Percentiles rank a stretch among this genome's conserved stretches.
Evolutionary conservation across 163 green algal genomes (phyloP).

Genomic region (Scenedesmus sp.): DNA sequence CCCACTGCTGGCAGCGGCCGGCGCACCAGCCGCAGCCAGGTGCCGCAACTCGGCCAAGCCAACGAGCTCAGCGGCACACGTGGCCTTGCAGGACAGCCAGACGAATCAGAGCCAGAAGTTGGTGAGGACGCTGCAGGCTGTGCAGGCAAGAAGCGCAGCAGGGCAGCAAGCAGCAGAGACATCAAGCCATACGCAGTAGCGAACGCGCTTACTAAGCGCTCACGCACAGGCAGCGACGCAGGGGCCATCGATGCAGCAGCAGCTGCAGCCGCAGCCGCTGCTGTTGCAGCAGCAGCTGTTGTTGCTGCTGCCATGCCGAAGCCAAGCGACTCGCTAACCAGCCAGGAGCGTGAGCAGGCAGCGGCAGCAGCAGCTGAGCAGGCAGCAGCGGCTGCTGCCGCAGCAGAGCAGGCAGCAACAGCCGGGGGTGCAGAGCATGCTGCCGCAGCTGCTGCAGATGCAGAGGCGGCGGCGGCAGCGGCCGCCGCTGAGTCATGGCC

Average conservation of each 20-base stretch:
- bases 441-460: background rate
- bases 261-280: background rate
- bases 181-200: background rate
- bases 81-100: background rate
- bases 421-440: background rate
- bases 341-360: background rate
- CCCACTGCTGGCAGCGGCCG: background rate
- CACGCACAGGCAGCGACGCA: background rate
- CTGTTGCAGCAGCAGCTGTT: background rate
- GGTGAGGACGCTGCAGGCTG: background rate
- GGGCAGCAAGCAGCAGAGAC: background rate
- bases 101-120: background rate
- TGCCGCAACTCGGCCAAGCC: background rate
- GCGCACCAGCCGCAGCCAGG: background rate
- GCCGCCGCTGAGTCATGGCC: background rate
- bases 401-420: background rate
- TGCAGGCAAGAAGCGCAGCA: background rate
- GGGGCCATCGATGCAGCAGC: background rate
- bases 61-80: background rate
- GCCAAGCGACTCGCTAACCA: background rate
- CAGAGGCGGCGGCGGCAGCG: background rate
- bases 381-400: background rate
- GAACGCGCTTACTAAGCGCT: background rate
- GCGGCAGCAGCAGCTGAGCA: background rate
- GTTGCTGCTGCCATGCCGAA: background rate